Evolutionary conservation across 2,329 filamentous ascomycete genomes (phyloP).

Genomic region (Sporothrix humicola): DNA sequence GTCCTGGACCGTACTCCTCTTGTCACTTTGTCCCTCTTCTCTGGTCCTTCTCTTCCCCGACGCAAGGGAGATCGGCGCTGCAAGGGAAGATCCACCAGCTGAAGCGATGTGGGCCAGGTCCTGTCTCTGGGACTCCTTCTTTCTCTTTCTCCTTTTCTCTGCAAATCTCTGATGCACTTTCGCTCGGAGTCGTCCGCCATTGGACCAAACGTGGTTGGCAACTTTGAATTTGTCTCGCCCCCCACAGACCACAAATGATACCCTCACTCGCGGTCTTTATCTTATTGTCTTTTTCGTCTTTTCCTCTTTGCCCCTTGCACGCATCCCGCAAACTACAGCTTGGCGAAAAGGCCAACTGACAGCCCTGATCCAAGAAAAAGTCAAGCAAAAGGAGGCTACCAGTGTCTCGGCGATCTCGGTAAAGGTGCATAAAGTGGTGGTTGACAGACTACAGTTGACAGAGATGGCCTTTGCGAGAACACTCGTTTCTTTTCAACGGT

Average conservation of each 20-base stretch:
- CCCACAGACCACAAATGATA: not conserved
- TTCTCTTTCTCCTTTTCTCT: not conserved
- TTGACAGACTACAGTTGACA: not conserved
- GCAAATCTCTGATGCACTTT: slow-evolving; percentile 5
- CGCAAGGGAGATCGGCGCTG: slow-evolving; percentile 30
- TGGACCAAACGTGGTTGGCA: not conserved
- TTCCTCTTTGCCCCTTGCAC: slow-evolving; percentile 7
- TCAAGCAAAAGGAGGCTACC: not conserved
- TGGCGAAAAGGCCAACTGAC: not conserved
- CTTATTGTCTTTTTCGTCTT: not conserved
- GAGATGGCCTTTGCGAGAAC: not conserved
- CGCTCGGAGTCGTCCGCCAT: slow-evolving; percentile 3
- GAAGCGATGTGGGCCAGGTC: not conserved
- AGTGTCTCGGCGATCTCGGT: slow-evolving; percentile 3
- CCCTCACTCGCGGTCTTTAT: too few relatives aligned
- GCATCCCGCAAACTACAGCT: not conserved
- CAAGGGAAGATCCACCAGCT: slow-evolving; percentile 15
- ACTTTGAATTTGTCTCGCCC: not conserved
- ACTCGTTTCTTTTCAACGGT: not conserved
- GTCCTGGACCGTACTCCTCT: not conserved
- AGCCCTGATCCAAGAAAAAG: not conserved
- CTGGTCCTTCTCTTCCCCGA: not conserved
- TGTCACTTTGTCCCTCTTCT: not conserved
- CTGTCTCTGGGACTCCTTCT: not conserved
- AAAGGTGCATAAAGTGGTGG: not conserved